A percentile compares a stretch with the other conserved stretches of the same genome.
Conservation (phyloP, 805 yeast species). For the Wickerhamomyces ciferrii region DNA sequence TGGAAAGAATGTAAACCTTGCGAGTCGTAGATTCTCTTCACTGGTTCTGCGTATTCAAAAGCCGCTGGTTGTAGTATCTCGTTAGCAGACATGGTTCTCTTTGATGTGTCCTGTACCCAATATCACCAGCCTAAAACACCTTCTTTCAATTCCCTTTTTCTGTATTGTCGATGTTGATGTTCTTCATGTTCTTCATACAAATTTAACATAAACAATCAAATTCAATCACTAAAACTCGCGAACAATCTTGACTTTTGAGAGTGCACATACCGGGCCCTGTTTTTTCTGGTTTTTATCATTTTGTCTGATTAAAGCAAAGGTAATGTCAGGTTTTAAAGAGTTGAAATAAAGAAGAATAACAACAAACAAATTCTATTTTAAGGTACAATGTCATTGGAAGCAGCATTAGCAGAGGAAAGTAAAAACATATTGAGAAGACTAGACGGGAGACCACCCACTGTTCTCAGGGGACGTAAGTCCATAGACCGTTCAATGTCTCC, state of each 20-base stretch:
- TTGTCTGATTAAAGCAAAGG: background rate
- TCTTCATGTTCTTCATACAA: too few relatives aligned
- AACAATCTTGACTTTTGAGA: background rate
- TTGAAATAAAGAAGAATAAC: background rate
- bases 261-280: background rate
- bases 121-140: background rate
- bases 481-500: conserved; percentile 11
- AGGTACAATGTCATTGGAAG: conserved; percentile 14
- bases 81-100: background rate
- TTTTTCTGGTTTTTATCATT: background rate
- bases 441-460: background rate
- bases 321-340: too few relatives aligned
- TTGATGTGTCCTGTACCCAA: too few relatives aligned
- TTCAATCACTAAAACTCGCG: background rate
- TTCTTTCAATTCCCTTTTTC: too few relatives aligned
- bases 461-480: background rate
- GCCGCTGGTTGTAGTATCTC: background rate
- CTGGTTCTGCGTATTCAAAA: conserved; percentile 27
- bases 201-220: too few relatives aligned
- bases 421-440: conserved; percentile 2
- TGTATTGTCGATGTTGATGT: too few relatives aligned
- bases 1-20: conserved; percentile 38
- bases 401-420: conserved; percentile 10
- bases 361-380: too few relatives aligned
- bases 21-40: conserved; percentile 39